Percentiles rank a stretch among this genome's conserved stretches.
These are phyloP conservation scores for Tetrahymena elliotti DNA, from an alignment of 73 alveolate genomes.

Conservation along the genomic window DNA sequence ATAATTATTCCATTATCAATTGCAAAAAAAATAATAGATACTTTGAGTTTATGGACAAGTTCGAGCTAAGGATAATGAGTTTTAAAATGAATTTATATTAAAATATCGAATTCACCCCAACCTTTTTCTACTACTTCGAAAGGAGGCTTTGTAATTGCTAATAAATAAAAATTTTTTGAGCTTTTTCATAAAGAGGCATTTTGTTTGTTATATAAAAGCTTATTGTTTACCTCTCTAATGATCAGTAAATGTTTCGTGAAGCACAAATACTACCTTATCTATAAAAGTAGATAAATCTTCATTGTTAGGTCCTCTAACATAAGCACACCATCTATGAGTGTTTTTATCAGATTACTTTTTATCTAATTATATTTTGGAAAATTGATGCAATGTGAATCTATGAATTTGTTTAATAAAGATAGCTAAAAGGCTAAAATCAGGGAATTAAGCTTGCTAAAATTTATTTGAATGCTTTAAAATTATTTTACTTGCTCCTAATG, in stretches of 20 bases:
- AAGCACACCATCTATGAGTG: conserved; percentile 90
- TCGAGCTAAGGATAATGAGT: conserved; percentile 83
- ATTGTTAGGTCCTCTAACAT: conserved; percentile 82
- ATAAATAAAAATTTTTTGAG: neutral
- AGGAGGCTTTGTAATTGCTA: conserved; percentile 57
- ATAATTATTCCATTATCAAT: neutral
- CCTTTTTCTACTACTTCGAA: conserved; percentile 91
- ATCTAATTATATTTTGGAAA: neutral
- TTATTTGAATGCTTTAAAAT: neutral
- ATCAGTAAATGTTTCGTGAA: conserved; percentile 81
- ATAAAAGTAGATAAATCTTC: conserved; percentile 83
- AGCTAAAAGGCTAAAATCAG: no score
- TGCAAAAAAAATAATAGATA: conserved; percentile 31
- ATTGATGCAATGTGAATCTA: no score
- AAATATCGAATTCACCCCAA: conserved; percentile 97
- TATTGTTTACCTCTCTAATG: conserved; percentile 44
- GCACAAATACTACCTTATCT: conserved; percentile 77
- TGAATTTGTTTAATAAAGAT: no score
- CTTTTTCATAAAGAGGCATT: neutral
- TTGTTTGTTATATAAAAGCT: conserved; percentile 17
- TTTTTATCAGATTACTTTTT: conserved; percentile 76
- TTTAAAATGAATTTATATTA: conserved; percentile 67
- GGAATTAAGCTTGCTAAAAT: no score
- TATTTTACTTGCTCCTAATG: conserved; percentile 54
- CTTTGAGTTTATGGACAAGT: conserved; percentile 65